Percentiles rank a stretch among this genome's conserved stretches.
Conservation (phyloP, 1,139 yeast genomes). For the Yueomyces sp. region DNA sequence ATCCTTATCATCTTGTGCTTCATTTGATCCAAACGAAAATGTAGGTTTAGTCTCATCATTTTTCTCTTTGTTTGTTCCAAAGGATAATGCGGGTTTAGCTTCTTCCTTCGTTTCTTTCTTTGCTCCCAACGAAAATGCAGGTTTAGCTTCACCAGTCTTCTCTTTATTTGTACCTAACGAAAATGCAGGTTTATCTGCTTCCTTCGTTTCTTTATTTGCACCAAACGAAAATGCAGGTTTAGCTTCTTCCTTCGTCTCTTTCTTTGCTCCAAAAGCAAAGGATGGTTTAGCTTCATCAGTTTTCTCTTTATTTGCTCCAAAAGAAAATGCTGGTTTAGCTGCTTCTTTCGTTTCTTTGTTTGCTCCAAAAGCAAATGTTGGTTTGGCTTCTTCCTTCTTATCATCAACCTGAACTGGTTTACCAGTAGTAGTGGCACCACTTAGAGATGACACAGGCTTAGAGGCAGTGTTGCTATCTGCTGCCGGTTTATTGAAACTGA, state of each 20-base stretch:
- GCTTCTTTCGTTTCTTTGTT: slow-evolving; percentile 7
- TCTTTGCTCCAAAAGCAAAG: slow-evolving; percentile 1
- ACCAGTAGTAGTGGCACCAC: slow-evolving; percentile 4
- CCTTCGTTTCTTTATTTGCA: slow-evolving; percentile 1
- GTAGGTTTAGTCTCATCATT: slow-evolving; percentile 18
- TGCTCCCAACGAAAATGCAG: slow-evolving; percentile 23
- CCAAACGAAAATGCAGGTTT: slow-evolving; percentile 23
- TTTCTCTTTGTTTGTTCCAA: slow-evolving; percentile 18
- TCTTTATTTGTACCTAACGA: slow-evolving; percentile 6
- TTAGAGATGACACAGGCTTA: slow-evolving; percentile 6
- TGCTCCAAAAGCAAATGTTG: slow-evolving; percentile 18
- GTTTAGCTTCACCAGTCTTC: slow-evolving; percentile 2
- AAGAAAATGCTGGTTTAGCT: slow-evolving; percentile 6
- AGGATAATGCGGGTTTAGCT: slow-evolving; percentile 13
- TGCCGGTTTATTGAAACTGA: slow-evolving; percentile 11
- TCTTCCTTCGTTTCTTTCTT: slow-evolving; percentile 6
- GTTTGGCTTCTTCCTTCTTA: slow-evolving; percentile 1
- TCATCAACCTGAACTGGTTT: slow-evolving; percentile 1
- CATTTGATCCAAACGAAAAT: slow-evolving; percentile 21
- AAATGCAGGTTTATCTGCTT: slow-evolving; percentile 1
- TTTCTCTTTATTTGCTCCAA: slow-evolving; percentile 16
- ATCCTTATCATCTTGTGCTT: slow-evolving; percentile 7
- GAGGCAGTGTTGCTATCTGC: slow-evolving; percentile 8
- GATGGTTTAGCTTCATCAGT: slow-evolving; percentile 5
- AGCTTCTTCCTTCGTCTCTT: background rate